Percentiles rank a stretch among this genome's conserved stretches.
These are phyloP conservation scores for Coprinellus micaceus DNA, from an alignment of 768 basidiomycete species.

Conservation along the genomic window DNA sequence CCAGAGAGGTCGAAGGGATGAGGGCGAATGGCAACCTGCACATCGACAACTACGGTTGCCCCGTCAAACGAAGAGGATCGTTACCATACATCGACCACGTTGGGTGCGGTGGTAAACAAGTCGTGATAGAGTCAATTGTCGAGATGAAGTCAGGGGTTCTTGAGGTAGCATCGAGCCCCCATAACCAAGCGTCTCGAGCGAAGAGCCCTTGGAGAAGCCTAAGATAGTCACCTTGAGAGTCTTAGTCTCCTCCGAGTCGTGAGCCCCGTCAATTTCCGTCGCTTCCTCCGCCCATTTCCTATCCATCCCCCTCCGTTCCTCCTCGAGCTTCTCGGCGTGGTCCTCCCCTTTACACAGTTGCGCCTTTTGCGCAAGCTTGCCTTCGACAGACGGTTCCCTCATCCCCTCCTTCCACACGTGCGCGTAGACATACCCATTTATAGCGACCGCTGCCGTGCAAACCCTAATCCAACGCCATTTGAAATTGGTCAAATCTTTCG, in stretches of 20 bases:
- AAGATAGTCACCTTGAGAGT: constrained; percentile 67
- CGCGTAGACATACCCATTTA: constrained; percentile 72
- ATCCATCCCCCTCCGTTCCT: constrained; percentile 61
- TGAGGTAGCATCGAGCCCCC: constrained; percentile 73
- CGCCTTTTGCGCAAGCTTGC: constrained; percentile 64
- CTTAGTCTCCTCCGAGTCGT: constrained; percentile 69
- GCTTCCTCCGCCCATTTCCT: constrained; percentile 62
- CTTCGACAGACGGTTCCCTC: constrained; percentile 61
- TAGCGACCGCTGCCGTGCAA: constrained; percentile 61
- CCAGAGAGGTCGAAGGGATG: too few relatives aligned
- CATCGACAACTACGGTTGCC: too few relatives aligned
- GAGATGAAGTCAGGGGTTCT: constrained; percentile 49
- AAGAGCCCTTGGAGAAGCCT: constrained; percentile 8
- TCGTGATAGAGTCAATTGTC: constrained; percentile 15
- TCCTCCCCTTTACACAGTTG: constrained; percentile 69
- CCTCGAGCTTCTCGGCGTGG: constrained; percentile 58
- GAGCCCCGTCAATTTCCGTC: constrained; percentile 70
- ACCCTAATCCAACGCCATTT: constrained; percentile 72
- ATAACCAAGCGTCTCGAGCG: constrained; percentile 13
- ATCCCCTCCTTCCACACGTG: constrained; percentile 63
- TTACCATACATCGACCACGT: background rate
- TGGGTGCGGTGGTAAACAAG: background rate
- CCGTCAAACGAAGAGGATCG: too few relatives aligned
- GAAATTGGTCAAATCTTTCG: constrained; percentile 33
- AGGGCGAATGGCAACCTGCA: too few relatives aligned